Evolutionary conservation across 345 rosid species (phyloP), one percentile per base, ranked within the genome.

Genomic region (Garcia nutans): DNA sequence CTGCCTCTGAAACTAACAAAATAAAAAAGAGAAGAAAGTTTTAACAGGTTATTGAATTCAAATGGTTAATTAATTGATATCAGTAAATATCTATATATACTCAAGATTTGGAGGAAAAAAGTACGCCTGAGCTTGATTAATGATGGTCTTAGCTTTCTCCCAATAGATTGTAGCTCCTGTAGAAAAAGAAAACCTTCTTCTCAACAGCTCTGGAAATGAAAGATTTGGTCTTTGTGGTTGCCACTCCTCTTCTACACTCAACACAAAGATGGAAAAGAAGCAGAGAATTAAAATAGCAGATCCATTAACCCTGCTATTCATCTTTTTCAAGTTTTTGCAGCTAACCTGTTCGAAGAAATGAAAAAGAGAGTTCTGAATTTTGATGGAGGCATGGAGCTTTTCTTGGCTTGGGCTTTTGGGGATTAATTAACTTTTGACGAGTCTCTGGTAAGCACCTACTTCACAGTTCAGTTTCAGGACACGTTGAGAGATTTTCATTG

Each of bases 101-200:
- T 68, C 78, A 4, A 68, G 78, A 58, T 59, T 68, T 24, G 78
- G 73, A 68, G 66, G 73, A 26, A 26, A 45, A n/a, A 58, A 28
- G 45, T 19, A 13, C 22, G 47, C 28, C 19, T 20, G 47, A 22
- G 45, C 73, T 68, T 24, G 64, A 28, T 28, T 26, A 8, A 63
- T 7, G 33, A 73, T 24, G 17, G 47, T 22, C 26, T 17, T 73
- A 5, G 50, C 16, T 42, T 11, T 16, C 20, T 65, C 72, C 72
- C 65, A 47, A 47, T 47, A 47, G 50, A 1, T 47, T 47, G 37
- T 33, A 33, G 37, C 37, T 33, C 37, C 37, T 33, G 50, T 12
- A 47, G 50, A 47, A 11, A 47, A 47, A 8, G 50, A 47, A 45
- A 41, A 41, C n/a, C 10, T 28, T 28, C 66, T 62, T 31, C 66